A percentile compares a stretch with the other conserved stretches of the same genome.
Evolutionary conservation across 371 early-diverging fungal genomes (phyloP).

Genomic region (Mortierella sp.): DNA sequence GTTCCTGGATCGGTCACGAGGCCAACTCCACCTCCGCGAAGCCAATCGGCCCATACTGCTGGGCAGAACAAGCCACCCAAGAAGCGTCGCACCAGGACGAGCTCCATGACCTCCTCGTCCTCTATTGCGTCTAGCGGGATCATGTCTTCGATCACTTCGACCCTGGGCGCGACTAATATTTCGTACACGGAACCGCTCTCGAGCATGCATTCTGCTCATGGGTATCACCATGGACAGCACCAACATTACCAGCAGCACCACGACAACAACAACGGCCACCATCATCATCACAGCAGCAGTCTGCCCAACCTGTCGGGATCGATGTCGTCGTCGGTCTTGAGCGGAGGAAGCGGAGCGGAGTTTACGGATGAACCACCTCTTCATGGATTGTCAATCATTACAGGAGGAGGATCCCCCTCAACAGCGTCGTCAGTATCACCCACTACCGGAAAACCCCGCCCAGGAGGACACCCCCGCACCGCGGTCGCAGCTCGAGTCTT

Average conservation of each 20-base stretch:
- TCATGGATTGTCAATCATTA: neutral
- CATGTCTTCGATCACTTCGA: constrained; percentile 28
- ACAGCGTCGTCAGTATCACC: neutral
- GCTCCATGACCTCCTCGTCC: constrained; percentile 34
- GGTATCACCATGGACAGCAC: neutral
- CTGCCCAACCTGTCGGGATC: neutral
- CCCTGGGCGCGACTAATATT: constrained; percentile 35
- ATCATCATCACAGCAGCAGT: constrained; percentile 2
- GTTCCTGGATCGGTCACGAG: neutral
- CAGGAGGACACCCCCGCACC: constrained; percentile 22
- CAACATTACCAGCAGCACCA: neutral
- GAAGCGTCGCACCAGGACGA: constrained; percentile 36
- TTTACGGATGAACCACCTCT: neutral
- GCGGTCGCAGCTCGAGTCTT: constrained; percentile 40
- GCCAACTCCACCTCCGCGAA: constrained; percentile 10
- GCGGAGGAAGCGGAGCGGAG: neutral
- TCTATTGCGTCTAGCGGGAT: constrained; percentile 40
- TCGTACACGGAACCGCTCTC: constrained; percentile 23
- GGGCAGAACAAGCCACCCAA: constrained; percentile 9
- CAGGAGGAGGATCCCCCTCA: neutral
- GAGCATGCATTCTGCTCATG: constrained; percentile 11
- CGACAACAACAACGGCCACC: neutral
- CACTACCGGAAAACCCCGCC: constrained; percentile 12
- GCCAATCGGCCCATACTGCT: neutral
- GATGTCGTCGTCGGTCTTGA: neutral